Evolutionary conservation across 2,329 filamentous ascomycete genomes (phyloP).

Genomic region (Fusarium anguioides): DNA sequence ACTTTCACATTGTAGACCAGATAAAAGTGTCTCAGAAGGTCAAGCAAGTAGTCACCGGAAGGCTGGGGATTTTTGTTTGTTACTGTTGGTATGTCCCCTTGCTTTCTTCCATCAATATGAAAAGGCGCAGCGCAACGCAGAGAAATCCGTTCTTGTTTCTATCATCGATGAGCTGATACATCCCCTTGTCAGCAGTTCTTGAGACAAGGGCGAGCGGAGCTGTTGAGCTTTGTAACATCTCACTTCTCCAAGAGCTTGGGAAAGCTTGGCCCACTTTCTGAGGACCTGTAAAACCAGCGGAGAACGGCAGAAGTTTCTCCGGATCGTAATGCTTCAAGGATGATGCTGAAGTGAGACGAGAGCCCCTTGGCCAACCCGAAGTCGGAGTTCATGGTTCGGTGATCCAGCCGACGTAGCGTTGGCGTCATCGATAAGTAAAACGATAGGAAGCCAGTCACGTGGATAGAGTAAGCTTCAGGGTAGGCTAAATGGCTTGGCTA

Average conservation of each 20-base stretch:
- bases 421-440: conserved; percentile 37
- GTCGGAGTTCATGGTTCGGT: conserved; percentile 19
- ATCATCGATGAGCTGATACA: neutral
- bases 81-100: neutral
- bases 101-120: neutral
- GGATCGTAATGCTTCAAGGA: conserved; percentile 12
- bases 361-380: conserved; percentile 12
- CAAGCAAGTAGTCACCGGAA: conserved; percentile 1
- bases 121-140: neutral
- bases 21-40: conserved; percentile 18
- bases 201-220: conserved; percentile 34
- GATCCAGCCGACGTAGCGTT: neutral
- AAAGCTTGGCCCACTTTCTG: conserved; percentile 21
- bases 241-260: conserved; percentile 16
- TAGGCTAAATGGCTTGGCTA: neutral
- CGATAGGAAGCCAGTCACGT: conserved; percentile 5
- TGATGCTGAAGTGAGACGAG: conserved; percentile 12
- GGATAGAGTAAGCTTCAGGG: neutral
- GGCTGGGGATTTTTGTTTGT: conserved; percentile 15
- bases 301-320: conserved; percentile 32
- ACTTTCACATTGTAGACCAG: conserved; percentile 12
- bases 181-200: conserved; percentile 15
- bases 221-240: conserved; percentile 31
- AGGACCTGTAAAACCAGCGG: conserved; percentile 11
- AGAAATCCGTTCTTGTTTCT: neutral